A percentile compares a stretch with the other conserved stretches of the same genome.
Evolutionary conservation across 768 basidiomycete species (phyloP).

Genomic region (Clitopilus passeckerianus): DNA sequence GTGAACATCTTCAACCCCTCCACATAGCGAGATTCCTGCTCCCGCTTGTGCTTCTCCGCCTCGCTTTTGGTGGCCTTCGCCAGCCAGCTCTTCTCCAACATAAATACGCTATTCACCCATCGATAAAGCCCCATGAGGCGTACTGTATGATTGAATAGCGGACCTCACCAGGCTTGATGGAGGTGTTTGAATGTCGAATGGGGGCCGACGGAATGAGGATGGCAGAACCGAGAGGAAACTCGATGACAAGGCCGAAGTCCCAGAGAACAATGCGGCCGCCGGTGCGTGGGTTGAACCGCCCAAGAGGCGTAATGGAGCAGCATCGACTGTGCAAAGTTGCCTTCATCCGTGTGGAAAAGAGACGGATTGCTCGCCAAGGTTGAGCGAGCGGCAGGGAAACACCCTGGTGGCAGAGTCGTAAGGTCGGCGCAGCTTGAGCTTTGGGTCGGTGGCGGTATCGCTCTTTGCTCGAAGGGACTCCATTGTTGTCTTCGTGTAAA

Average conservation of each 20-base stretch:
- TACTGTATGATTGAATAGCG: conserved; percentile 2
- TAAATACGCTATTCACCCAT: too few species aligned
- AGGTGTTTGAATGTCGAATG: conserved; percentile 3
- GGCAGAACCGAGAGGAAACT: conserved; percentile 4
- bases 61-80: too few species aligned
- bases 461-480: not conserved
- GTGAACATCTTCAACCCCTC: too few species aligned
- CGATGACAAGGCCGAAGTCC: conserved; percentile 8
- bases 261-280: conserved; percentile 26
- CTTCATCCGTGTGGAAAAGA: conserved; percentile 16
- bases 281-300: not conserved
- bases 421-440: not conserved
- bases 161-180: not conserved
- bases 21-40: too few species aligned
- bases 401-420: conserved; percentile 2
- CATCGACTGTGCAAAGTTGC: conserved; percentile 25
- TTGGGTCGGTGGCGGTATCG: not conserved
- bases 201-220: conserved; percentile 7
- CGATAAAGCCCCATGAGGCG: too few species aligned
- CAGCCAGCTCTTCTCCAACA: too few species aligned
- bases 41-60: too few species aligned
- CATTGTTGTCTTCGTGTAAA: conserved; percentile 2
- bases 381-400: conserved; percentile 4
- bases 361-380: conserved; percentile 5
- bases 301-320: conserved; percentile 3